Evolutionary conservation across 2,329 filamentous ascomycete genomes (phyloP), one percentile per base, ranked within the genome.

Genomic region (Penicillium sp.): DNA sequence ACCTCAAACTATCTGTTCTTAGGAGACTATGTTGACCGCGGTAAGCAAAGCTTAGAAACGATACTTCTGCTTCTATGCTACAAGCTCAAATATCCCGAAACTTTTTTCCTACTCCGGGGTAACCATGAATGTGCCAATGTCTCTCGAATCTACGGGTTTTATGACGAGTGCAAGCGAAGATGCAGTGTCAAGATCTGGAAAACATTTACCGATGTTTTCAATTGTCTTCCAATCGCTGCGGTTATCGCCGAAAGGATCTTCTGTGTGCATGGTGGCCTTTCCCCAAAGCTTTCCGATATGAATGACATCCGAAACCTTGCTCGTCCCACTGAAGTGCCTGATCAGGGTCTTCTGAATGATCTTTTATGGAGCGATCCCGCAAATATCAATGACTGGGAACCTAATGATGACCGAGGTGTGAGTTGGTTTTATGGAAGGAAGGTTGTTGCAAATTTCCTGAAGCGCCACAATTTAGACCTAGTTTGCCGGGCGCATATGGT

Each of bases 401-500:
- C 92, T n/a, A 99, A 98, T 25, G 95, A 99, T 74, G 19, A 19
- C 19, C 83, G 95, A 71, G 95, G 95, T 51, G 95, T 99, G 49
- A 97, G 93, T 73, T 99, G 98, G 74, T 98, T 93, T 73, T 99
- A 99, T 72, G 93, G 93, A 47, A 98, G 98, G 77, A 95, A 96
- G 71, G 93, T 99, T 63, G 98, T 99, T 61, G 92, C 93, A 74
- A 92, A 98, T 67, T 99, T 99, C 74, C 79, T 99, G 62, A 88
- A 92, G 58, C 87, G 90, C 55, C 95, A 99, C 73, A 95, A 99
- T 76, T 98, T 99, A 73, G 95, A 99, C 74, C 81, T 99, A 49
- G 93, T 99, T 52, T 99, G 95, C 74, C 88, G 95, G 65, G 95
- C 95, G 50, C 95, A 99, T 78, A 98, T 98, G 95, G 95, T 99